These are phyloP conservation scores for Syzygium aqueum DNA, from an alignment of 345 rosid species.

Conservation along the genomic window DNA sequence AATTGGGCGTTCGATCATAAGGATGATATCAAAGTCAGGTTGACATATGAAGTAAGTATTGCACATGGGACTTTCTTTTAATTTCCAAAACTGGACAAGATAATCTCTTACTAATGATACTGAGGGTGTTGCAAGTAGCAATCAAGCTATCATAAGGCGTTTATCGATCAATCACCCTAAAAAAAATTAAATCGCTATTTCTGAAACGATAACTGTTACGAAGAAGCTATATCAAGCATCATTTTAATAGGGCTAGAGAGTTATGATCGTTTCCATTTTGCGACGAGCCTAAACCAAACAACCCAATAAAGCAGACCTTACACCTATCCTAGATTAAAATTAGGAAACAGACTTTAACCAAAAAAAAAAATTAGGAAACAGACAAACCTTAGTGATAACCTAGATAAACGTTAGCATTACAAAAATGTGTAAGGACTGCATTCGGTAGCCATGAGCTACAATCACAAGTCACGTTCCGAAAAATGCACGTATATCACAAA, in stretches of 20 bases:
- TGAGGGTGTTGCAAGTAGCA: fast-evolving
- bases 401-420: not conserved
- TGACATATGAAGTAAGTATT: not conserved
- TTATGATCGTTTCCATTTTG: not conserved
- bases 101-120: not conserved
- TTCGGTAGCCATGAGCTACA: not conserved
- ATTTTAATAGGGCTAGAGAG: no score
- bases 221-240: not conserved
- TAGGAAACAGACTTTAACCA: fast-evolving
- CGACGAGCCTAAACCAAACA: not conserved
- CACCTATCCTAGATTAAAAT: not conserved
- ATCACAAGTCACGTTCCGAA: not conserved
- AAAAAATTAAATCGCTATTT: not conserved
- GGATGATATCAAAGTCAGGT: not conserved
- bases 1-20: no score
- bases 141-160: not conserved
- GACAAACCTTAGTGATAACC: not conserved
- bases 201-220: not conserved
- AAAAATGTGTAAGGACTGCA: not conserved
- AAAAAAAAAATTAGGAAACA: not conserved
- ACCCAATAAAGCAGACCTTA: not conserved
- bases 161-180: not conserved
- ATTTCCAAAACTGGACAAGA: not conserved
- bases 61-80: not conserved
- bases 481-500: no score